Evolutionary conservation across 2,329 filamentous ascomycete genomes (phyloP).

Genomic region (Byssochlamys sp.): DNA sequence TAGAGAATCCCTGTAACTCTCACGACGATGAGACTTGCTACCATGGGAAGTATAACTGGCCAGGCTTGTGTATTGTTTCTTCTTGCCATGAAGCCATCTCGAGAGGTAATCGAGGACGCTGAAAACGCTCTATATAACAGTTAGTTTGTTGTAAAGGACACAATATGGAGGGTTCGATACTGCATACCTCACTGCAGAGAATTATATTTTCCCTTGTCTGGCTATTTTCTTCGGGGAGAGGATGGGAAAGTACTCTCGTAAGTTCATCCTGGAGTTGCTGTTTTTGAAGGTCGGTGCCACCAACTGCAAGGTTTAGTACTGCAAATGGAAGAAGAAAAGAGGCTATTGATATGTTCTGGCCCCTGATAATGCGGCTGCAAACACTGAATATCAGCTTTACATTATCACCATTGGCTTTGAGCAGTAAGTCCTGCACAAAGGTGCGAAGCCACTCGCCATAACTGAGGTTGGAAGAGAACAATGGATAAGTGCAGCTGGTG

Average conservation of each 20-base stretch:
- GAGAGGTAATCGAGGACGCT: conserved; percentile 83
- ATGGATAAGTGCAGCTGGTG: conserved; percentile 59
- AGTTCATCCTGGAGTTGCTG: conserved; percentile 63
- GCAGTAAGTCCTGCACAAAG: conserved; percentile 73
- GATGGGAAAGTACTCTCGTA: conserved; percentile 60
- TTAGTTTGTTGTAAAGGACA: conserved; percentile 5
- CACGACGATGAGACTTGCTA: conserved; percentile 20
- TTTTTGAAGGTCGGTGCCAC: conserved; percentile 56
- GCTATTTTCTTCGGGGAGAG: conserved; percentile 44
- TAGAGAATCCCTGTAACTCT: conserved; percentile 17
- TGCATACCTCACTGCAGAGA: conserved; percentile 70
- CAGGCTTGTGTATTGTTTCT: conserved; percentile 38
- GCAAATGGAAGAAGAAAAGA: conserved; percentile 84
- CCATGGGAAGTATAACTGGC: conserved; percentile 17
- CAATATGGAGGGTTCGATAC: background rate
- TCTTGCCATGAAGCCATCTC: conserved; percentile 76
- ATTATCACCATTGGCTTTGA: conserved; percentile 64
- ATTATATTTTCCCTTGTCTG: conserved; percentile 65
- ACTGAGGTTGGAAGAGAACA: conserved; percentile 58
- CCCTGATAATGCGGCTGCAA: conserved; percentile 69
- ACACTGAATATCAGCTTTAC: conserved; percentile 70
- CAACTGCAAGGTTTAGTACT: conserved; percentile 71
- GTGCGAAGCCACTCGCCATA: conserved; percentile 74
- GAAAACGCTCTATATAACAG: conserved; percentile 62
- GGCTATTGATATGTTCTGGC: conserved; percentile 75